Evolutionary conservation across 495 filamentous ascomycete species (phyloP), one percentile per base, ranked within the genome.

Genomic region (Aspergillus bridgeri): DNA sequence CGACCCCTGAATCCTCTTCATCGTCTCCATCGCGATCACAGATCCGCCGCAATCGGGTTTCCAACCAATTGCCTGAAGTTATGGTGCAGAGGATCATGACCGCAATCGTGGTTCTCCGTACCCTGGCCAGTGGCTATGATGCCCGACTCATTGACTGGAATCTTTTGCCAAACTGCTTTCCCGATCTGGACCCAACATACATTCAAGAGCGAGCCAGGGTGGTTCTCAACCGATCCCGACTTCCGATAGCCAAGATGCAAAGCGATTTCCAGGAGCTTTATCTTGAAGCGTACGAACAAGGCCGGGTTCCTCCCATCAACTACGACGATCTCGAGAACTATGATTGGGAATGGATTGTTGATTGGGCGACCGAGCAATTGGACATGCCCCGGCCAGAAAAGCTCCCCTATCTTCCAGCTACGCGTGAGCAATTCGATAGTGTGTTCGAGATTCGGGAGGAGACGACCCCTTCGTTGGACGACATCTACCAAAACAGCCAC

Each of bases 191-290:
- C 60, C 70, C 78, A 19, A 75, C 71, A 43, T 77, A 77, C 42
- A 71, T 96, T 8, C 76, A 81, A 49, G 82, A 83, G 19, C 77
- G 80, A 42, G 94, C 87, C 81, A 76, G 73, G 25, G 72, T 60
- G 6, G 69, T 88, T 11, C 77, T 81, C 13, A 81, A 75, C 48
- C 84, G 82, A 55, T 81, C 86, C 48, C 79, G 80, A 48, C 73
- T 80, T 9, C 80, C 84, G 23, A 80, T 96, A 44, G 77, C 87
- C 6, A 83, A 84, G 53, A 73, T 98, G 65, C 86, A 87, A 24
- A 72, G 73, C n/a, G 85, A 89, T 59, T 96, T 98, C 66, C 88
- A 91, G 59, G 78, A 85, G 29, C 76, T 77, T 17, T 96, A 90
- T 66, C 71, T 92, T 19, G 78, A 81, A 44, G 95, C 90, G 0